A percentile compares a stretch with the other conserved stretches of the same genome.
phyloP scores from a whole-genome alignment of 805 yeast species.

The Clavispora asparagi region DNA sequence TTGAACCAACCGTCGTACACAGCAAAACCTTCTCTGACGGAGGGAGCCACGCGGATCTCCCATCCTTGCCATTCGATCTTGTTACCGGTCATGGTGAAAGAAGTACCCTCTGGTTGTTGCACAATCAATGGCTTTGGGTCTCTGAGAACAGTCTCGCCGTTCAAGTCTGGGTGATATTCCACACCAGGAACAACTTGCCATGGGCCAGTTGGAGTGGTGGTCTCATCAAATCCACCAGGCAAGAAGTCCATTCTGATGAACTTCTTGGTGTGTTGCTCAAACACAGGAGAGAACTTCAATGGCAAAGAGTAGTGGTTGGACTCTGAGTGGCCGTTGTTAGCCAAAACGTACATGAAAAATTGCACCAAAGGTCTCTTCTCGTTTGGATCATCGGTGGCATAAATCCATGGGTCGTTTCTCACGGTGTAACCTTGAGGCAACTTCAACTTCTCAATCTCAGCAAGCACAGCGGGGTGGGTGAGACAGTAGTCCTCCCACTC shows the following conservation, averaged over 20 bases:
- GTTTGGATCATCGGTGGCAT: conserved; percentile 66
- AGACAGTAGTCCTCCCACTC: conserved; percentile 48
- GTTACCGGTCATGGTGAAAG: conserved; percentile 54
- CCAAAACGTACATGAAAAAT: conserved; percentile 69
- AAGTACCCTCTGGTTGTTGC: conserved; percentile 75
- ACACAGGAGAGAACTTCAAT: conserved; percentile 67
- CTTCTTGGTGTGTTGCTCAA: conserved; percentile 54
- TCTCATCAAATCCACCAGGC: conserved; percentile 67
- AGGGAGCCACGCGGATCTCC: conserved; percentile 68
- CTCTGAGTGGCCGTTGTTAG: conserved; percentile 58
- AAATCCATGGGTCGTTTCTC: conserved; percentile 79
- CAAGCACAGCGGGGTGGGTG: conserved; percentile 52
- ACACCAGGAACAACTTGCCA: conserved; percentile 57
- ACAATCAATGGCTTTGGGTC: conserved; percentile 66
- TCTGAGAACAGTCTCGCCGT: conserved; percentile 46
- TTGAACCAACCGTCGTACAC: conserved; percentile 67
- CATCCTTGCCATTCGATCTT: conserved; percentile 78
- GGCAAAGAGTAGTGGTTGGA: conserved; percentile 76
- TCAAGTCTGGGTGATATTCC: conserved; percentile 71
- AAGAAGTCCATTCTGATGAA: conserved; percentile 68
- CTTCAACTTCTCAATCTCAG: conserved; percentile 63
- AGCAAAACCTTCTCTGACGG: conserved; percentile 76
- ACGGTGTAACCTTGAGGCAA: conserved; percentile 53
- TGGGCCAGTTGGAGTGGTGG: conserved; percentile 51
- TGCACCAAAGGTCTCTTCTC: conserved; percentile 62